Evolutionary conservation across 2,329 filamentous ascomycete species (phyloP), one percentile per base, ranked within the genome.

Genomic region (Epichloe glyceriae): DNA sequence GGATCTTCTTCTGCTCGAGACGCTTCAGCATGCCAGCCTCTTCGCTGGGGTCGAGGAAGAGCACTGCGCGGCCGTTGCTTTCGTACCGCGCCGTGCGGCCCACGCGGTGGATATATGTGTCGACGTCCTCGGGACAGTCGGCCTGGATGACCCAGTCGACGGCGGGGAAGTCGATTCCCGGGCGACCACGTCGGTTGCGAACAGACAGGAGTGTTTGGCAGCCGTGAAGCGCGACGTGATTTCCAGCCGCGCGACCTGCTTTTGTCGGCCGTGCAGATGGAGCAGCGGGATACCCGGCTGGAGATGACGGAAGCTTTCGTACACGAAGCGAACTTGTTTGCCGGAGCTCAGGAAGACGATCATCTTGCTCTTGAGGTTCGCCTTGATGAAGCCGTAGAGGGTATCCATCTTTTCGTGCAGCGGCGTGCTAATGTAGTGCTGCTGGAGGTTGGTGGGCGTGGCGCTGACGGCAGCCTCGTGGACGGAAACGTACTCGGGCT

Each of bases 81-180:
- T 96, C 85, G 65, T 94, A 97, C 20, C 91, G 80, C n/a, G 93
- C 93, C 17, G 93, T 97, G 33, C 93, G 81, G 2, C 93, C 93
- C 4, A 96, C 91, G 53, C 93, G 82, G 68, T 98, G 93, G 58
- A 98, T 97, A 62, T 98, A 98, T 0, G 93, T 98, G 61, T 97
- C 93, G 4, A 87, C 86, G 65, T 98, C 91, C 66, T 98, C 93
- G 0, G 93, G 93, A 57, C 88, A 95, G 65, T 98, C 93, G n/a
- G 88, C 78, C 64, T 98, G 93, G n/a, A 98, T 88, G 5, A 98
- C 93, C 86, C 93, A 98, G 65, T 98, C 93, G 0, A 98, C 93
- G 3, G 89, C 85, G 0, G 93, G 93, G 63, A 98, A 97, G 66
- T 98, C 93, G 12, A 98, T 78, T 56, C 93, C 66, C 93, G 80